Base-by-base conservation (phyloP, 768 basidiomycete genomes). In the Rhodotorula diobovata region DNA sequence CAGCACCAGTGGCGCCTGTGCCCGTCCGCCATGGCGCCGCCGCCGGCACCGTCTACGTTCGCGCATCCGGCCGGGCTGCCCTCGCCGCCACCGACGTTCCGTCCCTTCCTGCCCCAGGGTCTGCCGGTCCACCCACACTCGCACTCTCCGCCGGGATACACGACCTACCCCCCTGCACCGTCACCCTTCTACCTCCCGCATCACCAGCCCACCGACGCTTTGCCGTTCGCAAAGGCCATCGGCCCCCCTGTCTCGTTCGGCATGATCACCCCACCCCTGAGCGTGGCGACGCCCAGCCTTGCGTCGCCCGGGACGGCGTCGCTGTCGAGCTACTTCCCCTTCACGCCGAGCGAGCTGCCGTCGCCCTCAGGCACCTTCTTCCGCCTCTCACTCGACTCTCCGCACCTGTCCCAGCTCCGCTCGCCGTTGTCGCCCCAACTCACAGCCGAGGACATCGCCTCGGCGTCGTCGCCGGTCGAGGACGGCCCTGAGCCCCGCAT, bases 351-450 rank as follows among this genome's bases (percentile, higher is more conserved):
- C 34, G 46, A n/a, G 28, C 20, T 56, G 35, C 30, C 54, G 12
- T 63, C 66, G 10, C 68, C 72, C 4, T 45, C 65, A 21, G 16
- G 35, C 39, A 54, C 43, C 34, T 70, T 67, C 62, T 55, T 60
- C 51, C 68, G 56, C 11, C 68, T 70, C 41, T 50, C 50, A 14
- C 68, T 74, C 43, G 57, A 63, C 9, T 74, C 72, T 23, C 68
- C 66, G n/a, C 43, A n/a, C n/a, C n/a, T 23, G 2, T 15, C 30
- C 1, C 32, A 14, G 34, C 54, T 45, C 34, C 15, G 32, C n/a
- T 3, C 18, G n/a, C 39, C 7, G 5, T 20, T 12, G 18, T 4
- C 2, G 25, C 35, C 35, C 11, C 2, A 8, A 12, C 30, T 28
- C 10, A 25, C 60, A 55, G 18, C 39, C 43, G 25, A 30, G 11